A percentile compares a stretch with the other conserved stretches of the same genome.
These are phyloP conservation scores for Saxophila tyrrhenica DNA, from an alignment of 495 filamentous ascomycete species.

Conservation along the genomic window DNA sequence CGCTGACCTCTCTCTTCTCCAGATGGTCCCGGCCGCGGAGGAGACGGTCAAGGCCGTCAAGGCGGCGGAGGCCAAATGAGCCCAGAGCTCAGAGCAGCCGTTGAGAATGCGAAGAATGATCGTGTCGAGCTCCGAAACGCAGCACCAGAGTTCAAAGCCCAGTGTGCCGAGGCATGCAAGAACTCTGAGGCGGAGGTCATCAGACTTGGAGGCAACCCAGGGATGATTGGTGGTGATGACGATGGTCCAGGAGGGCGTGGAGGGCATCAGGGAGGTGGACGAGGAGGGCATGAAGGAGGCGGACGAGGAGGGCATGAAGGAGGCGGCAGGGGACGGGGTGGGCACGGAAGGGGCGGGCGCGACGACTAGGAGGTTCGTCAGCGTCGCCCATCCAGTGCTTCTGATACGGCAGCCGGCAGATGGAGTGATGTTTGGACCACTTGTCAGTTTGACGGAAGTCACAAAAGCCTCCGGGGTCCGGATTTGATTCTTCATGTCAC, in stretches of 20 bases:
- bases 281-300: neutral
- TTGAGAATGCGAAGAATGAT: neutral
- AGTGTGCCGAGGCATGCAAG: neutral
- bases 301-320: neutral
- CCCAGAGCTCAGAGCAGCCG: neutral
- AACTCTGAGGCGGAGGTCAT: conserved; percentile 1
- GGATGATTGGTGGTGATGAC: neutral
- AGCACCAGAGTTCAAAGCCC: neutral
- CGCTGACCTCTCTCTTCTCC: neutral
- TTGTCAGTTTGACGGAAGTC: too few relatives aligned
- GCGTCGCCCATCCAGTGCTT: too few relatives aligned
- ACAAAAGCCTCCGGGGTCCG: too few relatives aligned
- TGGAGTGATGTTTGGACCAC: too few relatives aligned
- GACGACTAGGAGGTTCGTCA: too few relatives aligned
- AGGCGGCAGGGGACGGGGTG: neutral
- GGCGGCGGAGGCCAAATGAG: neutral
- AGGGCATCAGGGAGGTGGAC: neutral
- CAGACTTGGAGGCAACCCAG: neutral
- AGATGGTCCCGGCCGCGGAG: neutral
- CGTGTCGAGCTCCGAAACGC: neutral
- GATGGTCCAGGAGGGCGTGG: neutral
- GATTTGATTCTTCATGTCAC: too few relatives aligned
- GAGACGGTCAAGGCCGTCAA: neutral
- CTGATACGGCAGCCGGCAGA: too few relatives aligned
- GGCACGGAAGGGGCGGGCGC: too few relatives aligned